Evolutionary conservation across 345 rosid genomes (phyloP), one percentile per base, ranked within the genome.

Genomic region (Zanthoxylum bungeanum): DNA sequence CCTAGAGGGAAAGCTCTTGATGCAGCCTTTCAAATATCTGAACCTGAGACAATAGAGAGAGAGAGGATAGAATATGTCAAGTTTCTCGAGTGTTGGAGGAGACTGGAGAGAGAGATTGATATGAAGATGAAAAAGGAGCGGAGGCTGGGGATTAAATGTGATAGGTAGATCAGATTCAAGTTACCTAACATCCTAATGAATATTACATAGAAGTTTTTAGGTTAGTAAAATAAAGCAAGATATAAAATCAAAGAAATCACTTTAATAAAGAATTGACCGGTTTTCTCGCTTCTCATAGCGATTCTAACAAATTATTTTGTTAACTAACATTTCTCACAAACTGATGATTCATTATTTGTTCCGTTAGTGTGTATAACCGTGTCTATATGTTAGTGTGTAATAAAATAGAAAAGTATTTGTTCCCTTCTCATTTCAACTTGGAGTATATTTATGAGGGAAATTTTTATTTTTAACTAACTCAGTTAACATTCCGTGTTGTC

Each of bases 401-500:
- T 34, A 27, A 58, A 59, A 10, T 69, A 70, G 46, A 42, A 58
- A 72, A 49, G 42, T 40, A 9, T 44, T 50, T 65, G n/a, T 39
- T 24, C 40, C 50, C 60, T 73, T 69, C 64, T 77, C 64, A 60
- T 76, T 65, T 72, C 37, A 47, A 70, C 64, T 68, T 42, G 24
- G 71, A 60, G 79, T 65, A 71, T 57, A 49, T 78, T 73, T 60
- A 27, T 72, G 68, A 66, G 79, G 66, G 70, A 64, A 74, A 70
- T 53, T 66, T 58, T 81, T 75, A 75, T 65, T 79, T 50, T 81
- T 85, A 62, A 83, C 90, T 84, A 78, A 83, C 88, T 74, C 68
- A 73, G 65, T 86, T 84, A 83, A 85, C 90, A 70, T 72, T 85
- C 80, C 47, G 64, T 79, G 75, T 73, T 82, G 85, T 83, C 76